These are phyloP conservation scores for Auxenochlorella protothecoides DNA, from an alignment of 139 green algal species.

Conservation along the genomic window DNA sequence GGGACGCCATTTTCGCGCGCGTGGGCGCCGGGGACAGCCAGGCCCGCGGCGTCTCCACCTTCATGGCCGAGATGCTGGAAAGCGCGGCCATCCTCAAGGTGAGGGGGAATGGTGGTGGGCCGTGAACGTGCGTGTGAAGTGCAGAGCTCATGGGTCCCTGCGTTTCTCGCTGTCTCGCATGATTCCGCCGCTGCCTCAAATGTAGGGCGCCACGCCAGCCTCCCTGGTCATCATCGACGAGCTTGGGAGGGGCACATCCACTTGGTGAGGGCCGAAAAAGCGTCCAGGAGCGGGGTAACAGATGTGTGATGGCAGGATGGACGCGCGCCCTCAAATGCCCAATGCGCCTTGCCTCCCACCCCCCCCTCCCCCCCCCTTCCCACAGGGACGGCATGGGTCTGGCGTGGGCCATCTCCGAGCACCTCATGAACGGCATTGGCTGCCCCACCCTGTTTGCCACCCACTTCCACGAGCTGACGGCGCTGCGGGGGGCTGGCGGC, in stretches of 20 bases:
- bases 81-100: slow-evolving; percentile 40
- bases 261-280: slow-evolving; percentile 34
- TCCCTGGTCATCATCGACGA: slow-evolving; percentile 96
- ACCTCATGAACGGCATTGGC: slow-evolving; percentile 64
- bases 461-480: slow-evolving; percentile 97
- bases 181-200: too few species aligned
- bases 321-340: too few species aligned
- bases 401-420: slow-evolving; percentile 90
- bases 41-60: slow-evolving; percentile 85
- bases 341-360: too few species aligned
- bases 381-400: slow-evolving; percentile 85
- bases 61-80: slow-evolving; percentile 99
- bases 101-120: neutral
- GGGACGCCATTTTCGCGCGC: slow-evolving; percentile 90
- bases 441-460: slow-evolving; percentile 87
- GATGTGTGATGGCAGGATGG: too few species aligned
- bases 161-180: neutral
- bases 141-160: neutral
- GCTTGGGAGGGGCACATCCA: slow-evolving; percentile 87
- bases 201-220: slow-evolving; percentile 51
- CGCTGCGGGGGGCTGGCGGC: slow-evolving; percentile 49
- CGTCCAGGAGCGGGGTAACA: too few species aligned
- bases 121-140: neutral
- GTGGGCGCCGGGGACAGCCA: slow-evolving; percentile 96
- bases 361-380: too few species aligned